Evolutionary conservation across 208 protist species (phyloP).

Genomic region (Trypanosoma cruzi): DNA sequence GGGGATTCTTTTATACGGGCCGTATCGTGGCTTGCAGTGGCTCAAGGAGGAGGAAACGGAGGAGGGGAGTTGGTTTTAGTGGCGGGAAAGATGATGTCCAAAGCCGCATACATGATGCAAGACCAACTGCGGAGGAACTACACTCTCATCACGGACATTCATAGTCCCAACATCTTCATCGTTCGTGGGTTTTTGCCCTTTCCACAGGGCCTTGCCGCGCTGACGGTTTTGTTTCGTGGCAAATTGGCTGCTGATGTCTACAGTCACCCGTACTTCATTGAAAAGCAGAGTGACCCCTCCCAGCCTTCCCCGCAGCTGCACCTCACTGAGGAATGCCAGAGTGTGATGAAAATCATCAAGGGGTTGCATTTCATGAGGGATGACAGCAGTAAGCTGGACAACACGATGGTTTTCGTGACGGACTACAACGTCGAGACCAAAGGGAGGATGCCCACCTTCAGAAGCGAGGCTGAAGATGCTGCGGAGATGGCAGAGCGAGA

Average conservation of each 20-base stretch:
- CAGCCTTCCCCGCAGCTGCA: slow-evolving; percentile 87
- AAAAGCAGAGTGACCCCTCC: slow-evolving; percentile 82
- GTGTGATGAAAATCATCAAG: slow-evolving; percentile 80
- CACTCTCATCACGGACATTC: slow-evolving; percentile 63
- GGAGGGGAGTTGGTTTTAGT: neutral
- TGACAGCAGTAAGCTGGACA: slow-evolving; percentile 78
- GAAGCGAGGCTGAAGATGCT: slow-evolving; percentile 12
- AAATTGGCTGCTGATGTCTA: slow-evolving; percentile 72
- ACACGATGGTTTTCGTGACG: slow-evolving; percentile 77
- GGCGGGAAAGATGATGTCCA: slow-evolving; percentile 74
- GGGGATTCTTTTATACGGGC: neutral
- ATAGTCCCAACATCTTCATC: slow-evolving; percentile 56
- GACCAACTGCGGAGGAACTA: slow-evolving; percentile 73
- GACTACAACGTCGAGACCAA: slow-evolving; percentile 58
- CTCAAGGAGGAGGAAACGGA: too few species aligned
- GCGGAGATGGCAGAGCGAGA: slow-evolving; percentile 4
- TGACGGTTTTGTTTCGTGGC: slow-evolving; percentile 63
- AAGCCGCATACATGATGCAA: slow-evolving; percentile 84
- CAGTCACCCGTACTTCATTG: slow-evolving; percentile 86
- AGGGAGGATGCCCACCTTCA: slow-evolving; percentile 52
- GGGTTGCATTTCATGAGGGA: slow-evolving; percentile 87
- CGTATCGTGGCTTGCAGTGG: neutral
- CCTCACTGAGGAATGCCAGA: slow-evolving; percentile 85
- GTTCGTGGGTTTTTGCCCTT: slow-evolving; percentile 73
- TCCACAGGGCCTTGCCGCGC: slow-evolving; percentile 62